These are phyloP conservation scores for Pythium phragmitis DNA, from an alignment of 352 stramenopile genomes.

Conservation along the genomic window DNA sequence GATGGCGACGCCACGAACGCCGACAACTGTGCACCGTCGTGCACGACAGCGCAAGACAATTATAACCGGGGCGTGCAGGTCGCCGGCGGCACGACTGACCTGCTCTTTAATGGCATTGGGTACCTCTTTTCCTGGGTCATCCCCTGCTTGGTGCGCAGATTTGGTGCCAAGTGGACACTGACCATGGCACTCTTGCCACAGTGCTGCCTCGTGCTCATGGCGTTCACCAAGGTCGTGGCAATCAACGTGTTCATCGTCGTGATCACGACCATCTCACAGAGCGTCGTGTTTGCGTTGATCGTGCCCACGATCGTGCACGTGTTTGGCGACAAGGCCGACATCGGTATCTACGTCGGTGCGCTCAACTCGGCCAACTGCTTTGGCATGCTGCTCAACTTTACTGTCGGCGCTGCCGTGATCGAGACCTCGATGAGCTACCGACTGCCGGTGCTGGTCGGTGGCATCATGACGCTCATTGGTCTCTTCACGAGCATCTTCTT, in stretches of 20 bases:
- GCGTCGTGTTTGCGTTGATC: background rate
- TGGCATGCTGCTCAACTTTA: background rate
- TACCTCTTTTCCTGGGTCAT: conserved; percentile 35
- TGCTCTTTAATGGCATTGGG: conserved; percentile 34
- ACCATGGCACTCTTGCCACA: conserved; percentile 35
- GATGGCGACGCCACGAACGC: conserved; percentile 26
- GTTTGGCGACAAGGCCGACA: background rate
- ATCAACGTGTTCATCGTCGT: conserved; percentile 44
- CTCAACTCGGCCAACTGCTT: background rate
- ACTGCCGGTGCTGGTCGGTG: background rate
- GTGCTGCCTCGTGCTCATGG: conserved; percentile 43
- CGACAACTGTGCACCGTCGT: conserved; percentile 31
- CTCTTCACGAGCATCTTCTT: background rate
- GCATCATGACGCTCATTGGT: background rate
- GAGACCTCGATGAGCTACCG: background rate
- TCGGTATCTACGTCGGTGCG: background rate
- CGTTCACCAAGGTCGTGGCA: conserved; percentile 34
- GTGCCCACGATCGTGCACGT: background rate
- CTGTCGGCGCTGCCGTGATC: background rate
- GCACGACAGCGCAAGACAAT: conserved; percentile 30
- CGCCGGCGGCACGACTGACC: conserved; percentile 36
- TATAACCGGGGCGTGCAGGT: conserved; percentile 48
- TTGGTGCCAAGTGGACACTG: conserved; percentile 38
- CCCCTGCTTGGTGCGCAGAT: no score
- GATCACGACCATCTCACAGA: conserved; percentile 21